Conservation (phyloP, 2,329 filamentous ascomycete genomes). For the Xylaria sp. region DNA sequence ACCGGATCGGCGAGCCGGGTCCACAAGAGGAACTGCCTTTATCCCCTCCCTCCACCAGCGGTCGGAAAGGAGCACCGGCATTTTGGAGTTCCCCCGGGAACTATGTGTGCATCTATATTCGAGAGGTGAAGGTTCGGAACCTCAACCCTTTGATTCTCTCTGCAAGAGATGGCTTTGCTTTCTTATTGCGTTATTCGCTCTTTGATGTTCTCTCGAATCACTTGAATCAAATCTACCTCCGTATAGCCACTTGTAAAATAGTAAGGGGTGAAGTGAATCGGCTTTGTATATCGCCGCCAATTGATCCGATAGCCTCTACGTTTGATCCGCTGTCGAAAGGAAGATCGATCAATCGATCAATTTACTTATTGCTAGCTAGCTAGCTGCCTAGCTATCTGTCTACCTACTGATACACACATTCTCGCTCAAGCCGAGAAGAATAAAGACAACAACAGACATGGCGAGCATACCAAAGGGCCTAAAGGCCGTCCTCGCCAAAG, state of each 20-base stretch:
- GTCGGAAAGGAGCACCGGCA: constrained; percentile 44
- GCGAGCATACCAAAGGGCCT: constrained; percentile 69
- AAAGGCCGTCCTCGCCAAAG: constrained; percentile 79
- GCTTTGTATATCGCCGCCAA: neutral
- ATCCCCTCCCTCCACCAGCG: constrained; percentile 37
- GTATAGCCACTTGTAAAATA: no score
- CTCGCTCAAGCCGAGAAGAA: neutral
- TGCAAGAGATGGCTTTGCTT: constrained; percentile 10
- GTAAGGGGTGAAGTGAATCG: neutral
- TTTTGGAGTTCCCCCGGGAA: constrained; percentile 34
- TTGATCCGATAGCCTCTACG: neutral
- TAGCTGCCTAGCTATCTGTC: neutral
- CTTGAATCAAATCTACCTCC: no score
- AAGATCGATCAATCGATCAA: neutral
- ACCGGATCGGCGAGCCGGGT: constrained; percentile 26
- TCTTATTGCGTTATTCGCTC: neutral
- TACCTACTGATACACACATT: no score
- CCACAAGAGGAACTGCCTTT: constrained; percentile 30
- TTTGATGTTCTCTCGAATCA: neutral
- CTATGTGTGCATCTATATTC: neutral
- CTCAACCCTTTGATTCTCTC: neutral
- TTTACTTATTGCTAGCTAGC: neutral
- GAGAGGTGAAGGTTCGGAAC: constrained; percentile 4
- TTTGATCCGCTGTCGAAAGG: neutral
- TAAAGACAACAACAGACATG: constrained; percentile 34